Conservation (phyloP, 352 stramenopile genomes). For the Phytopythium ostracodes region DNA sequence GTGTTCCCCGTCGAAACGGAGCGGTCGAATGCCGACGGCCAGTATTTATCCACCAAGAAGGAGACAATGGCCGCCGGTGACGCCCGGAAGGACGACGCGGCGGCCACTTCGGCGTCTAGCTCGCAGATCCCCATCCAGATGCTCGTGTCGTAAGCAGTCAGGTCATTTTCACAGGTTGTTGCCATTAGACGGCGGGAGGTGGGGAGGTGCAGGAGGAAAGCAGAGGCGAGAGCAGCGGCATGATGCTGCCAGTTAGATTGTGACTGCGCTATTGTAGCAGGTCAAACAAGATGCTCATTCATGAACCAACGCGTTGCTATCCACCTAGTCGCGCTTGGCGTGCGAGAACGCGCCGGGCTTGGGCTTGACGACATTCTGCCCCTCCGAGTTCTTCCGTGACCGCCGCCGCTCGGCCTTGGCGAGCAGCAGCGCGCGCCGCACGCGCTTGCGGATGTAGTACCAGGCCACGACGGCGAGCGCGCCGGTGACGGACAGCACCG, state of each 20-base stretch:
- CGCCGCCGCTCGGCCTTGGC: conserved; percentile 90
- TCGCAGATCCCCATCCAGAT: conserved; percentile 64
- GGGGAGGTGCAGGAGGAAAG: neutral
- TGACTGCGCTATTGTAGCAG: too few species aligned
- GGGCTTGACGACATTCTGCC: conserved; percentile 23
- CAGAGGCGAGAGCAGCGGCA: neutral
- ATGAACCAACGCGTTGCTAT: neutral
- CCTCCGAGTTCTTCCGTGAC: conserved; percentile 71
- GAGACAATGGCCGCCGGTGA: neutral
- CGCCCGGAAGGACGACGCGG: conserved; percentile 6
- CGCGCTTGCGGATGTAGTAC: conserved; percentile 80
- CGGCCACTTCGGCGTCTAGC: conserved; percentile 5
- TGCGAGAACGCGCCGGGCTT: conserved; percentile 59
- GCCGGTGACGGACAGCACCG: conserved; percentile 61
- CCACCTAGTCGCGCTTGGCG: conserved; percentile 55
- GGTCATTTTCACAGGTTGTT: too few species aligned
- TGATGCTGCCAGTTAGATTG: neutral
- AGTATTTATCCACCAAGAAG: conserved; percentile 5
- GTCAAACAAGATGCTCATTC: neutral
- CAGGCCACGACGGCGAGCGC: conserved; percentile 74
- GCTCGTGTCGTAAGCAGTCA: conserved; percentile 10
- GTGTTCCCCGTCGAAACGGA: neutral
- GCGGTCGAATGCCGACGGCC: neutral
- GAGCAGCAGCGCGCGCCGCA: conserved; percentile 73
- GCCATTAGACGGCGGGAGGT: neutral